Conservation (phyloP, 805 yeast genomes). For the Metschnikowia orientalis region DNA sequence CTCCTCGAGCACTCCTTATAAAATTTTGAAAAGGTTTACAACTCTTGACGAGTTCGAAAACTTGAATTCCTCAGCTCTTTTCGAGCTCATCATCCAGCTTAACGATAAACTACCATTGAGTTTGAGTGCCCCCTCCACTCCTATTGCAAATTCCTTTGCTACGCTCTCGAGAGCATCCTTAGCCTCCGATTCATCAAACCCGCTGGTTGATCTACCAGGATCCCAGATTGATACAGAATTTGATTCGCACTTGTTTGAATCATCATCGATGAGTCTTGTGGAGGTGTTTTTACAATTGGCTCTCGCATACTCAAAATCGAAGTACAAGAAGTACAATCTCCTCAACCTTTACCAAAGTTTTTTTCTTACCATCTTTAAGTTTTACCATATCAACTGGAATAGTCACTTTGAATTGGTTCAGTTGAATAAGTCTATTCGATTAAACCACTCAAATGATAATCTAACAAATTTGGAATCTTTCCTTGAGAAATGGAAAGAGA, state of each 20-base stretch:
- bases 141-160: conserved; percentile 20
- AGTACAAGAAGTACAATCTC: conserved; percentile 27
- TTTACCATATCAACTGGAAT: conserved; percentile 42
- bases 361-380: conserved; percentile 30
- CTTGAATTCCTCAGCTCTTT: conserved; percentile 27
- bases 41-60: conserved; percentile 31
- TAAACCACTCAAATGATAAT: conserved; percentile 34
- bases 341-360: conserved; percentile 31
- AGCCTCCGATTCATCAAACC: conserved; percentile 5
- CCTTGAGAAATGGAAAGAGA: conserved; percentile 35
- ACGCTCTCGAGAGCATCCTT: conserved; percentile 10
- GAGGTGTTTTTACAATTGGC: conserved; percentile 32
- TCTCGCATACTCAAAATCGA: conserved; percentile 33
- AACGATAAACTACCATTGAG: conserved; percentile 42
- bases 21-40: conserved; percentile 21
- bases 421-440: conserved; percentile 32
- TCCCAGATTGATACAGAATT: conserved; percentile 5
- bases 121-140: conserved; percentile 42
- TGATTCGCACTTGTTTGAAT: conserved; percentile 13
- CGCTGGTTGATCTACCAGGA: neutral
- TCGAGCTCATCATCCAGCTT: conserved; percentile 34
- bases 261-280: conserved; percentile 31
- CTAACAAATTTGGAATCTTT: conserved; percentile 32
- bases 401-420: conserved; percentile 30
- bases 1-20: conserved; percentile 19